Evolutionary conservation across 2,329 filamentous ascomycete genomes (phyloP).

Genomic region (Botrytis porri): DNA sequence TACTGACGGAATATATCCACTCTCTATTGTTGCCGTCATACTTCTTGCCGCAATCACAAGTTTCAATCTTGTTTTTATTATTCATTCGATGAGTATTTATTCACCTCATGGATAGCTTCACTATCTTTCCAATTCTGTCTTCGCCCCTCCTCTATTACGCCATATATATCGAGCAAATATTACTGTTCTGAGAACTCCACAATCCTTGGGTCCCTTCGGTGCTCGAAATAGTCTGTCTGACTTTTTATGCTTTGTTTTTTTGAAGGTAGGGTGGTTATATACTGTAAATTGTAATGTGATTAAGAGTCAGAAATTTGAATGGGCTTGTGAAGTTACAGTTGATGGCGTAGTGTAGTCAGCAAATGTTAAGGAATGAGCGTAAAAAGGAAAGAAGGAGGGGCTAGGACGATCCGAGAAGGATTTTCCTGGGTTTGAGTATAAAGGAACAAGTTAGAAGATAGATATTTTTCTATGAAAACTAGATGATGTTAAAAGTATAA

Average conservation of each 20-base stretch:
- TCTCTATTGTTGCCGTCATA: not conserved
- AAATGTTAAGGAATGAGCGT: too few species aligned
- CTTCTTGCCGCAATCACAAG: not conserved
- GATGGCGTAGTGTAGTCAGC: too few species aligned
- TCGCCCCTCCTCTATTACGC: rapidly evolving
- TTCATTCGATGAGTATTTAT: not conserved
- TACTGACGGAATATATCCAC: not conserved
- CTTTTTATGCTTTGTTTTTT: not conserved
- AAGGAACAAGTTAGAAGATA: not conserved
- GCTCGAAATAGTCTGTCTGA: not conserved
- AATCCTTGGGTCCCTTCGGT: rapidly evolving
- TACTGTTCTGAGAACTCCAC: not conserved
- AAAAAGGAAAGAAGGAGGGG: too few species aligned
- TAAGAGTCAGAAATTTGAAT: not conserved
- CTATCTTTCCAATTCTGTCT: not conserved
- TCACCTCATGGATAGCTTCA: not conserved
- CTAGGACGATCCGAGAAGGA: too few species aligned
- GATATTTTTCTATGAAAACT: not conserved
- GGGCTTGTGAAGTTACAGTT: too few species aligned
- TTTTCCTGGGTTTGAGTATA: not conserved
- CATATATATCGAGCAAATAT: not conserved
- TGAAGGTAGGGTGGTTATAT: not conserved
- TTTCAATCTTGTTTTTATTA: not conserved
- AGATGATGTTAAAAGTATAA: too few species aligned
- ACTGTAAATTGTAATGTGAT: rapidly evolving